Percentiles rank a stretch among this genome's conserved stretches.
Evolutionary conservation across 1,139 yeast genomes (phyloP).

Genomic region (Ashbya aceris): DNA sequence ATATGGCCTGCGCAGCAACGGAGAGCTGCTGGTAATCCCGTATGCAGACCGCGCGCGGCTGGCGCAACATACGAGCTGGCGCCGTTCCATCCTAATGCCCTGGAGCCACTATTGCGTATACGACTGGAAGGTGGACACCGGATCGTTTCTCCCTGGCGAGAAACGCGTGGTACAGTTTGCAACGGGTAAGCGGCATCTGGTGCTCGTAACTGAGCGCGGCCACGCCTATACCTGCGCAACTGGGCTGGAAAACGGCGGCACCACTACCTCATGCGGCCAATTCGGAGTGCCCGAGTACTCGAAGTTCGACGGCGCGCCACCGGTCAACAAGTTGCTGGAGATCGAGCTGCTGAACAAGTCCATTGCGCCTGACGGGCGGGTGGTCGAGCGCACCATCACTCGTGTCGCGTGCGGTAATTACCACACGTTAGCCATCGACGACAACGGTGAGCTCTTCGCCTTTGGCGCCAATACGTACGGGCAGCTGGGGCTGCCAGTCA

Average conservation of each 20-base stretch:
- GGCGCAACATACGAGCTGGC: constrained; percentile 7
- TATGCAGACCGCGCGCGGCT: constrained; percentile 14
- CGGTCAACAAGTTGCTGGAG: constrained; percentile 18
- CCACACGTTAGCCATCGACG: constrained; percentile 63
- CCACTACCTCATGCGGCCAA: constrained; percentile 55
- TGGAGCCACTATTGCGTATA: constrained; percentile 19
- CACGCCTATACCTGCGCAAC: constrained; percentile 57
- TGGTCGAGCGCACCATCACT: constrained; percentile 40
- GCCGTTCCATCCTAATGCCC: constrained; percentile 19
- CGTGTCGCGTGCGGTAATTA: constrained; percentile 64
- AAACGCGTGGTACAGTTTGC: constrained; percentile 39
- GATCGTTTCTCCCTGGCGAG: constrained; percentile 31
- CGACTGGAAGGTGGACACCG: constrained; percentile 22
- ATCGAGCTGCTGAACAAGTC: constrained; percentile 23
- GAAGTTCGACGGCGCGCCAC: constrained; percentile 40
- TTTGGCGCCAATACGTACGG: constrained; percentile 84
- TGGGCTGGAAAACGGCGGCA: constrained; percentile 28
- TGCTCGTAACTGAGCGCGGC: constrained; percentile 53
- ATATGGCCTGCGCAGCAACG: constrained; percentile 48
- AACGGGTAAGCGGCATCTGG: constrained; percentile 60
- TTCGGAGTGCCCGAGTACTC: constrained; percentile 69
- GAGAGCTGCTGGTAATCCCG: constrained; percentile 47
- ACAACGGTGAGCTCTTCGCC: constrained; percentile 56
- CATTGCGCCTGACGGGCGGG: constrained; percentile 11
- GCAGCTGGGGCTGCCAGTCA: constrained; percentile 67